Evolutionary conservation across 2,329 filamentous ascomycete species (phyloP).

Genomic region (Epichloe bromicola): DNA sequence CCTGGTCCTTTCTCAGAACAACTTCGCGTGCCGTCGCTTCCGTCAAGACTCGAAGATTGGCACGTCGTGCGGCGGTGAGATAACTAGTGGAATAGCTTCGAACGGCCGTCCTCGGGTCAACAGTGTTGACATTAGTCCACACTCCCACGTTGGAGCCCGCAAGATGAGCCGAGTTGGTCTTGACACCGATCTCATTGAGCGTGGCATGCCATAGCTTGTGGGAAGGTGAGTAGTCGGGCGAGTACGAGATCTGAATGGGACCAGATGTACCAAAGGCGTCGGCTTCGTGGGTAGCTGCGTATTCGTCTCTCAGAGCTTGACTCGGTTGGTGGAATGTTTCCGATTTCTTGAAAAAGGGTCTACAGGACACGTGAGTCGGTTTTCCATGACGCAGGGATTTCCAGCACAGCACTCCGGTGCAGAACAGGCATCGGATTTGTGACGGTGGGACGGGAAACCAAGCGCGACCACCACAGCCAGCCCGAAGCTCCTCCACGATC

Average conservation of each 20-base stretch:
- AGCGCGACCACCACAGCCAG: neutral
- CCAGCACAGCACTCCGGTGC: too few species aligned
- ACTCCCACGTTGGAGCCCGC: constrained; percentile 37
- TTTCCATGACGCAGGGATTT: neutral
- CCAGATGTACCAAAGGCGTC: constrained; percentile 29
- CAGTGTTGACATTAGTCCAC: constrained; percentile 34
- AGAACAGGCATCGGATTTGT: too few species aligned
- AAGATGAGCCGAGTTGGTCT: constrained; percentile 30
- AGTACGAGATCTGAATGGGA: constrained; percentile 35
- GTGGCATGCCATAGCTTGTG: constrained; percentile 35
- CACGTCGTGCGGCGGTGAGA: constrained; percentile 22
- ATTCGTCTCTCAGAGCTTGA: constrained; percentile 18
- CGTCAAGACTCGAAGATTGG: constrained; percentile 28
- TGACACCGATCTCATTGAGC: constrained; percentile 29
- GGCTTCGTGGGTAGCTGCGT: constrained; percentile 25
- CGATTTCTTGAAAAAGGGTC: constrained; percentile 36
- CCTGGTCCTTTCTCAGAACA: constrained; percentile 13
- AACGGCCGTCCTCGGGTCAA: constrained; percentile 30
- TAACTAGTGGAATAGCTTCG: constrained; percentile 37
- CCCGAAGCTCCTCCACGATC: neutral
- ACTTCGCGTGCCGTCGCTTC: constrained; percentile 16
- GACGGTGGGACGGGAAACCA: too few species aligned
- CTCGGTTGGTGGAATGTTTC: constrained; percentile 33
- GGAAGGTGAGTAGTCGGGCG: constrained; percentile 24
- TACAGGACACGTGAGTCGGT: constrained; percentile 9